phyloP scores from a whole-genome alignment of 2,329 filamentous ascomycete species.

The Fusarium sp. region DNA sequence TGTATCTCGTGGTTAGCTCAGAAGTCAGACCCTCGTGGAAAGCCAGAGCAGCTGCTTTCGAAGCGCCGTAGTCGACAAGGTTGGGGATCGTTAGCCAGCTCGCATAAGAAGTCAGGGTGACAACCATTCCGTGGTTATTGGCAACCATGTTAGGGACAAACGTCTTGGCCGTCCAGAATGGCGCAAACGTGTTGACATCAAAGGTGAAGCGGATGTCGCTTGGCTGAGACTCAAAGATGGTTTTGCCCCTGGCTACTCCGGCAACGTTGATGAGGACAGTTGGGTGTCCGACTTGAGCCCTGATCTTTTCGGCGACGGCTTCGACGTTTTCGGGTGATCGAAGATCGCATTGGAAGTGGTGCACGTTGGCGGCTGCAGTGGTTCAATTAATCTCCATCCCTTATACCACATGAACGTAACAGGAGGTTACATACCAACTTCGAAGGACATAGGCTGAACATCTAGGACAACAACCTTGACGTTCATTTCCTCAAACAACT shows the following conservation, averaged over 20 bases:
- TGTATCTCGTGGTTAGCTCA: slow-evolving; percentile 70
- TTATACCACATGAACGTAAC: not conserved
- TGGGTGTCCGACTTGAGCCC: slow-evolving; percentile 69
- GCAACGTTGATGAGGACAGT: slow-evolving; percentile 81
- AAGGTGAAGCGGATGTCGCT: slow-evolving; percentile 75
- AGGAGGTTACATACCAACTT: slow-evolving; percentile 56
- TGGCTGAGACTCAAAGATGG: slow-evolving; percentile 69
- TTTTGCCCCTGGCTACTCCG: slow-evolving; percentile 71
- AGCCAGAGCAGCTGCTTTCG: slow-evolving; percentile 74
- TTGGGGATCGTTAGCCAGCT: slow-evolving; percentile 70
- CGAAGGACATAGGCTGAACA: slow-evolving; percentile 70
- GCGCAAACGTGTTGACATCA: slow-evolving; percentile 76
- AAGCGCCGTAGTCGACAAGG: slow-evolving; percentile 76
- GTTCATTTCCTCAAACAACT: slow-evolving; percentile 71
- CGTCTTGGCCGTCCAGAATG: slow-evolving; percentile 74
- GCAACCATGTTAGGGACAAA: slow-evolving; percentile 76
- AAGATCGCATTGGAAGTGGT: slow-evolving; percentile 78
- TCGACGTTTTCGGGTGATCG: slow-evolving; percentile 68
- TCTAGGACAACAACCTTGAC: slow-evolving; percentile 80
- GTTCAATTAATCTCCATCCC: slow-evolving; percentile 22
- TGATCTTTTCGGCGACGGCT: slow-evolving; percentile 65
- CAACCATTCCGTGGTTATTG: slow-evolving; percentile 77
- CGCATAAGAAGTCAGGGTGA: slow-evolving; percentile 76
- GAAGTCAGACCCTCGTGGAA: slow-evolving; percentile 76
- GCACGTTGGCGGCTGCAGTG: slow-evolving; percentile 62